Evolutionary conservation across 2,329 filamentous ascomycete genomes (phyloP).

Genomic region (Pyricularia grisea): DNA sequence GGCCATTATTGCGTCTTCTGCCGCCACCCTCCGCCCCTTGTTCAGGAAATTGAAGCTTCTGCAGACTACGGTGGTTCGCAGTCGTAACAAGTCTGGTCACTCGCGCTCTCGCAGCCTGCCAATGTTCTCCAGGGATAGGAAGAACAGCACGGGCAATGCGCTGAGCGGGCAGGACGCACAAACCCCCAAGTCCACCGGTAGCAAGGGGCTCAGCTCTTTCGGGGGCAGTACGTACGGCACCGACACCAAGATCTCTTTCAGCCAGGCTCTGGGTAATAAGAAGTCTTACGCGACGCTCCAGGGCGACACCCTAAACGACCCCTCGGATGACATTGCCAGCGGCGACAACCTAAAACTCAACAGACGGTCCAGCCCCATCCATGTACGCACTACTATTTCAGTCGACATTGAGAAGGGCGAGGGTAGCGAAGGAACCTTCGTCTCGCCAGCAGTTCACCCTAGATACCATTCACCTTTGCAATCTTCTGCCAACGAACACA

Average conservation of each 20-base stretch:
- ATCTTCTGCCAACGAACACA: background rate
- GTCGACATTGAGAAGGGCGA: constrained; percentile 1
- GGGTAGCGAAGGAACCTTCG: background rate
- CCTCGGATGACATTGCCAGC: too few species aligned
- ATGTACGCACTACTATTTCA: background rate
- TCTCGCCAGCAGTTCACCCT: background rate
- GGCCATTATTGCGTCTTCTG: constrained; percentile 27
- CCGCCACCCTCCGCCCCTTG: constrained; percentile 29
- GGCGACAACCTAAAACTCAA: background rate
- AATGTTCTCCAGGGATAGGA: background rate
- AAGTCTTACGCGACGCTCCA: background rate
- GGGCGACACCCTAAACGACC: background rate
- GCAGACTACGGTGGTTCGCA: background rate
- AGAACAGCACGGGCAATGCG: background rate
- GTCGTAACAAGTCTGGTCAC: background rate
- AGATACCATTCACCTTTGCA: background rate
- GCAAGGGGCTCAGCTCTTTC: background rate
- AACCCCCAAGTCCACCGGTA: background rate
- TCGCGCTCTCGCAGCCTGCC: background rate
- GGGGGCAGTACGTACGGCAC: background rate
- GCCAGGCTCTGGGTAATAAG: background rate
- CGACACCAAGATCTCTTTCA: background rate
- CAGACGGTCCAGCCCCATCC: background rate
- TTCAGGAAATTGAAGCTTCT: constrained; percentile 12
- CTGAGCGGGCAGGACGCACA: background rate